Conservation (phyloP, 2,329 filamentous ascomycete species). For the Biscogniauxia mediterranea region DNA sequence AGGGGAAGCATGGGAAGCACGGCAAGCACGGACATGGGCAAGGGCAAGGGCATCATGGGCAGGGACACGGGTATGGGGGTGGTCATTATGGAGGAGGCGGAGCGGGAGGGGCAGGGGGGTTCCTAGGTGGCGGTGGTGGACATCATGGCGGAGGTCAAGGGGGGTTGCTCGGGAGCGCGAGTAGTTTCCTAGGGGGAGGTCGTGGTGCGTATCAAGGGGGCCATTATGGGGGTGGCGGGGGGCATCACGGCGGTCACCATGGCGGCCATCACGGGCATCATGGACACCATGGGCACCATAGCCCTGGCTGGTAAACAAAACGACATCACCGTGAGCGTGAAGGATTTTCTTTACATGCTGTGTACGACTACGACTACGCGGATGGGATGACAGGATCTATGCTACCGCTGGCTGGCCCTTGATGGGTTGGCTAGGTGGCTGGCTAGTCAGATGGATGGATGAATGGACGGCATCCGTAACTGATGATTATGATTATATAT, state of each 20-base stretch:
- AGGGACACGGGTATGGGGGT: conserved; percentile 6
- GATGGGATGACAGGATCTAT: too few species aligned
- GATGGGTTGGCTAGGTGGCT: too few species aligned
- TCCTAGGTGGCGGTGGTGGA: conserved; percentile 17
- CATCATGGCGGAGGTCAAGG: conserved; percentile 2
- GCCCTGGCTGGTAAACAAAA: conserved; percentile 1
- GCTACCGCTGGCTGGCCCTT: too few species aligned
- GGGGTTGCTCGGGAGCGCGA: too few species aligned
- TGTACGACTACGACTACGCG: too few species aligned
- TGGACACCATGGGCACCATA: conserved; percentile 7
- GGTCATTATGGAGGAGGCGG: conserved; percentile 18
- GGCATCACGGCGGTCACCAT: conserved; percentile 12
- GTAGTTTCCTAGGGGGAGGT: conserved; percentile 4
- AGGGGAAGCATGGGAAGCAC: conserved; percentile 35
- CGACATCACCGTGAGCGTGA: too few species aligned
- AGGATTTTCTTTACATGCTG: too few species aligned
- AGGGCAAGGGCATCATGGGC: conserved; percentile 15
- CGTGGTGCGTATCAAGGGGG: conserved; percentile 5
- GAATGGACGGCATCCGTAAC: too few species aligned
- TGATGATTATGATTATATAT: too few species aligned
- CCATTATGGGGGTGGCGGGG: conserved; percentile 3
- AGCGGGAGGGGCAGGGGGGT: conserved; percentile 20
- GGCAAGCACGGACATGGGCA: conserved; percentile 22
- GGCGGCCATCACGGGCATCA: conserved; percentile 17
- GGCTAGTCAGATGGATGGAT: too few species aligned